Percentiles rank a stretch among this genome's conserved stretches.
These are phyloP conservation scores for Pelagophyceae sp. DNA, from an alignment of 352 stramenopile genomes.

Conservation along the genomic window DNA sequence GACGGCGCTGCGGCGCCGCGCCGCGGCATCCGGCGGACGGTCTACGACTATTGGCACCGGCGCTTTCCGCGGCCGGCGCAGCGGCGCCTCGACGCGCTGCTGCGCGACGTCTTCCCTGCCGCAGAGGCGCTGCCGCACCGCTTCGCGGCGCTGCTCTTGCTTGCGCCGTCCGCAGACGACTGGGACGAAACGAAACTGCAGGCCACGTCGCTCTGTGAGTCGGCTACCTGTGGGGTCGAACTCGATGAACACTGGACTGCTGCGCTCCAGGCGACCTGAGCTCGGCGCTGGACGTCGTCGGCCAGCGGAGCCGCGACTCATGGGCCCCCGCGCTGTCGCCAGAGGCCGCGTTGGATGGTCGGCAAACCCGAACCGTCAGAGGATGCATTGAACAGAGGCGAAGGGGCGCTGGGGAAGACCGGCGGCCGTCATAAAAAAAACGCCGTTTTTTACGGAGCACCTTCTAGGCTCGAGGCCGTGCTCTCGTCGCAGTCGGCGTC, in stretches of 20 bases:
- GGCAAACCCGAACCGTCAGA: too few relatives aligned
- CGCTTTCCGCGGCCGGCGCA: neutral
- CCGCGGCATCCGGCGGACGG: neutral
- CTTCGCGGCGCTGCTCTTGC: neutral
- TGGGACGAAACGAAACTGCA: neutral
- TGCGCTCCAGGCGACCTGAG: too few relatives aligned
- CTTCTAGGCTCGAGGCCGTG: neutral
- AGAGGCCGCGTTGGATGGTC: too few relatives aligned
- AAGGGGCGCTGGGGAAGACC: too few relatives aligned
- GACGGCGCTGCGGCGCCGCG: neutral
- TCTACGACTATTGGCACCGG: conserved; percentile 16
- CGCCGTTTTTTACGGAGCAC: too few relatives aligned
- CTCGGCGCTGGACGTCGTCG: neutral
- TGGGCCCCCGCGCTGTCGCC: neutral
- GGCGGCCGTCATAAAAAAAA: too few relatives aligned
- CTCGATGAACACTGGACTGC: too few relatives aligned
- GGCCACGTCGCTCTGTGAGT: neutral
- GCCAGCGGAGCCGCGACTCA: neutral
- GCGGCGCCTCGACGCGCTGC: neutral
- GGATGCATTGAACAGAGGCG: too few relatives aligned
- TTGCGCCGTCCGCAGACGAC: neutral
- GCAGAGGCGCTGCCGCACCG: neutral
- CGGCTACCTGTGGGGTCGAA: too few relatives aligned
- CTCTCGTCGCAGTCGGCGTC: neutral
- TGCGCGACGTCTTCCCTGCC: neutral